phyloP scores from a whole-genome alignment of 768 basidiomycete species.

The Hericium coralloides region DNA sequence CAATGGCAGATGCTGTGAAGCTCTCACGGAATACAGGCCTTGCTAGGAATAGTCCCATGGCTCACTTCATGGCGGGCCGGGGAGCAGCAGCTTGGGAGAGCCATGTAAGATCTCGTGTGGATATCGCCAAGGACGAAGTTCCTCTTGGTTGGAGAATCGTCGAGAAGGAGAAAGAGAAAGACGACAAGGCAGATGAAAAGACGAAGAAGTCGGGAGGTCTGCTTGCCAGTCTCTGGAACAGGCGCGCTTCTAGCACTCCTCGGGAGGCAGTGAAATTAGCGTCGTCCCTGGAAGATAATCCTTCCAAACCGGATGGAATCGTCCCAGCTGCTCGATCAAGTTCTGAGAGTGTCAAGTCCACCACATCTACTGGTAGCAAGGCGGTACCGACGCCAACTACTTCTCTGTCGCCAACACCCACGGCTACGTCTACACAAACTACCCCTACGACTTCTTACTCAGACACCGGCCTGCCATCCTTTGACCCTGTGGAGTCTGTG shows the following conservation, averaged over 20 bases:
- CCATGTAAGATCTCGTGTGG: constrained; percentile 47
- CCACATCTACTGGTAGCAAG: background rate
- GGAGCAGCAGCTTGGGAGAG: constrained; percentile 73
- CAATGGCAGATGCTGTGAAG: constrained; percentile 51
- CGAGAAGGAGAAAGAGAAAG: constrained; percentile 40
- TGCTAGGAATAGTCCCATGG: constrained; percentile 54
- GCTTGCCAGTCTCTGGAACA: constrained; percentile 61
- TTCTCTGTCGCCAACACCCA: background rate
- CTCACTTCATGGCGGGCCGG: constrained; percentile 59
- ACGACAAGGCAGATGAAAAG: constrained; percentile 36
- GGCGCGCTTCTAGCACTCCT: constrained; percentile 21
- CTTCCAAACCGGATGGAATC: background rate
- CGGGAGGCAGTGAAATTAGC: background rate
- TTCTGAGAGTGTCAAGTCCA: background rate
- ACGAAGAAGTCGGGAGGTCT: constrained; percentile 43
- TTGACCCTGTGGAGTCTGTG: constrained; percentile 15
- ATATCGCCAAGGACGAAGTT: constrained; percentile 43
- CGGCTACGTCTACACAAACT: constrained; percentile 5
- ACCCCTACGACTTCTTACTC: constrained; percentile 12
- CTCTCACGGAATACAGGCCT: constrained; percentile 51
- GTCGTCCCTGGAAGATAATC: background rate
- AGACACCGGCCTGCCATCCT: constrained; percentile 3
- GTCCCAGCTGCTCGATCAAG: background rate
- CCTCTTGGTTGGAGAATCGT: constrained; percentile 70
- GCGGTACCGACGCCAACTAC: background rate